Evolutionary conservation across 2,329 filamentous ascomycete genomes (phyloP).

Genomic region (Penicillium sp.): DNA sequence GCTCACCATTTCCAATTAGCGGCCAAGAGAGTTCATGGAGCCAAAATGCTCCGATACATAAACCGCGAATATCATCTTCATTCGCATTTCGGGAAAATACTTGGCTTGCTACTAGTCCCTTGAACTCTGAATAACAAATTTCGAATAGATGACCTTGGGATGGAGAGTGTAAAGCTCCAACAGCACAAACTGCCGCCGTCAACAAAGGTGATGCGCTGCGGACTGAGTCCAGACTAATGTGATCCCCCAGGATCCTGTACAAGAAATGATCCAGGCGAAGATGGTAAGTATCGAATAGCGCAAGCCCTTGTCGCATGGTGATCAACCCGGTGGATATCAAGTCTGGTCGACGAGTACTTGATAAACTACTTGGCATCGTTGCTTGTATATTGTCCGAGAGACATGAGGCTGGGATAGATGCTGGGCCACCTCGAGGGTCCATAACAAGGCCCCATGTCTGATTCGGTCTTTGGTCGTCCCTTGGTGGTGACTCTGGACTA

Average conservation of each 20-base stretch:
- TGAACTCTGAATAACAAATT: constrained; percentile 18
- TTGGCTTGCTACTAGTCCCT: constrained; percentile 46
- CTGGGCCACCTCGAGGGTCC: constrained; percentile 43
- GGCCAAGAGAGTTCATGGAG: constrained; percentile 48
- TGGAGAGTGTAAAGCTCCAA: constrained; percentile 45
- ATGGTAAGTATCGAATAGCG: constrained; percentile 47
- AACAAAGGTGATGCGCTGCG: constrained; percentile 47
- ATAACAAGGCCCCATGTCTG: constrained; percentile 44
- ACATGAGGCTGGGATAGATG: constrained; percentile 29
- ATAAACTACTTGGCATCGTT: constrained; percentile 6
- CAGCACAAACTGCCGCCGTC: constrained; percentile 51
- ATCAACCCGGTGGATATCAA: constrained; percentile 51
- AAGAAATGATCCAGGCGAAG: constrained; percentile 53
- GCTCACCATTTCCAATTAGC: constrained; percentile 18
- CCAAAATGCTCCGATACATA: constrained; percentile 57
- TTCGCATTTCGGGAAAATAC: constrained; percentile 50
- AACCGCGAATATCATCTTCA: constrained; percentile 50
- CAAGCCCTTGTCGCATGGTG: constrained; percentile 47
- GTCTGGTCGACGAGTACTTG: constrained; percentile 32
- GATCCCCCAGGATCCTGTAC: constrained; percentile 16
- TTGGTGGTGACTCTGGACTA: constrained; percentile 7
- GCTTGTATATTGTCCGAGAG: constrained; percentile 20
- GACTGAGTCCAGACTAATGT: constrained; percentile 42
- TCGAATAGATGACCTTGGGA: constrained; percentile 27
- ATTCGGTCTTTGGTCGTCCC: constrained; percentile 23